phyloP scores from a whole-genome alignment of 2,329 filamentous ascomycete genomes.

The Xylariaceae sp. region DNA sequence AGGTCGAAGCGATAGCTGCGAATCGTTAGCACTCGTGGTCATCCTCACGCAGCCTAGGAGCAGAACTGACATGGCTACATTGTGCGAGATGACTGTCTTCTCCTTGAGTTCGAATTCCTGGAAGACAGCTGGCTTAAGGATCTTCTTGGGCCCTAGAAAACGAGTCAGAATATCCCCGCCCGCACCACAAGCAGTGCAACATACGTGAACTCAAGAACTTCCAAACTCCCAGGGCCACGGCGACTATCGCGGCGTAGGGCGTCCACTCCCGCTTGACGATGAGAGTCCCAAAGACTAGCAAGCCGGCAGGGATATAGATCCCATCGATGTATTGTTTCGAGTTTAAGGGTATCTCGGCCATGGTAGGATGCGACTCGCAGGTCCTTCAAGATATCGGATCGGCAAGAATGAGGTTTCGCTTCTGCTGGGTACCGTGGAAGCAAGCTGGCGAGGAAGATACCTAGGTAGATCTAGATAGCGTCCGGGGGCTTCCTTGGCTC shows the following conservation, averaged over 20 bases:
- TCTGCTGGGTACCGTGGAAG: too few relatives aligned
- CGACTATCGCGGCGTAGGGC: constrained; percentile 60
- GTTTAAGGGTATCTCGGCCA: constrained; percentile 33
- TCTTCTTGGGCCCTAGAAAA: constrained; percentile 61
- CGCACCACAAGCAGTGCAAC: constrained; percentile 27
- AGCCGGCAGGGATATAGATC: constrained; percentile 74
- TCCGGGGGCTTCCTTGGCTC: too few relatives aligned
- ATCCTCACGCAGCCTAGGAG: not conserved
- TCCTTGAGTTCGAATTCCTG: constrained; percentile 89
- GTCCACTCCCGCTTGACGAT: constrained; percentile 75
- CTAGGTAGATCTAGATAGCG: too few relatives aligned
- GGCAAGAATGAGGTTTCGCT: constrained; percentile 1
- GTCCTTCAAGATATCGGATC: constrained; percentile 1
- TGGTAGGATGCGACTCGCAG: constrained; percentile 15
- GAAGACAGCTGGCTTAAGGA: constrained; percentile 80
- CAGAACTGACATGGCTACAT: constrained; percentile 77
- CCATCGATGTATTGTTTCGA: constrained; percentile 65
- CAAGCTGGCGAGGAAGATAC: too few relatives aligned
- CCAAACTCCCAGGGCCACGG: constrained; percentile 57
- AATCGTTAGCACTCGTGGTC: constrained; percentile 1
- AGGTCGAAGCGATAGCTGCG: constrained; percentile 87
- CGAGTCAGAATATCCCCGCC: constrained; percentile 11
- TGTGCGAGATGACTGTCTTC: constrained; percentile 94
- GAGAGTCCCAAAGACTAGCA: constrained; percentile 67
- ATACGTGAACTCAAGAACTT: constrained; percentile 67